Evolutionary conservation across 805 yeast species (phyloP).

Genomic region (Schwanniomyces pseudopolymorphus): DNA sequence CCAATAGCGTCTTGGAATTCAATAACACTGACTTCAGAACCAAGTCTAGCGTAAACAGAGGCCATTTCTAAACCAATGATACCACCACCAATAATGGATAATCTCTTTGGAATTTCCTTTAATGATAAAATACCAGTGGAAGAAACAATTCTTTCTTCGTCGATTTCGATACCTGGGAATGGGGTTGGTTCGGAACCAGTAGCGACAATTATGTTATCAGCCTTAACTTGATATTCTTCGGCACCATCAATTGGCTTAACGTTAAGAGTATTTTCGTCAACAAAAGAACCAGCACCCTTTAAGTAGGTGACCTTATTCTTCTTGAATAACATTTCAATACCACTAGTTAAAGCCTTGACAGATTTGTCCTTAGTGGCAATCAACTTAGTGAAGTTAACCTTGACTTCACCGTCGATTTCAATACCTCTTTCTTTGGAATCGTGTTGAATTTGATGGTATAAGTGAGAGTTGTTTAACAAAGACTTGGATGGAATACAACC

Average conservation of each 20-base stretch:
- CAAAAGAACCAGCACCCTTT: constrained; percentile 90
- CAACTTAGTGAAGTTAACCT: constrained; percentile 72
- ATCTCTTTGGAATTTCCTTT: constrained; percentile 85
- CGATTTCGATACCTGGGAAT: constrained; percentile 96
- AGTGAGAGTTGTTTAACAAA: constrained; percentile 87
- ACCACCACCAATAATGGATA: constrained; percentile 98
- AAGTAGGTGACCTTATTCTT: constrained; percentile 92
- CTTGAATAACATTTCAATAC: constrained; percentile 92
- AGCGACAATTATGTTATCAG: constrained; percentile 87
- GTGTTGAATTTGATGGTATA: constrained; percentile 83
- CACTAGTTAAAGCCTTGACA: constrained; percentile 86
- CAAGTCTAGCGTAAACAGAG: constrained; percentile 93
- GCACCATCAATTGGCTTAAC: constrained; percentile 84
- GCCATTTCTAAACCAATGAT: constrained; percentile 99
- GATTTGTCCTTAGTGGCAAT: constrained; percentile 91
- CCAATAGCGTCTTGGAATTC: constrained; percentile 92
- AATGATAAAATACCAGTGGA: constrained; percentile 90
- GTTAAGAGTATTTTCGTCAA: constrained; percentile 72
- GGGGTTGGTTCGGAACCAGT: constrained; percentile 99
- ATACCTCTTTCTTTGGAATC: constrained; percentile 90
- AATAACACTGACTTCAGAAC: constrained; percentile 90
- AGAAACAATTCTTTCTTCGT: constrained; percentile 94
- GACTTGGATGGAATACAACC: constrained; percentile 99
- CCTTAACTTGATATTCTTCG: constrained; percentile 68
- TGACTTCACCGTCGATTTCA: constrained; percentile 71